These are phyloP conservation scores for Geotrichum aggregatum DNA, from an alignment of 1,139 yeast species.

Conservation along the genomic window DNA sequence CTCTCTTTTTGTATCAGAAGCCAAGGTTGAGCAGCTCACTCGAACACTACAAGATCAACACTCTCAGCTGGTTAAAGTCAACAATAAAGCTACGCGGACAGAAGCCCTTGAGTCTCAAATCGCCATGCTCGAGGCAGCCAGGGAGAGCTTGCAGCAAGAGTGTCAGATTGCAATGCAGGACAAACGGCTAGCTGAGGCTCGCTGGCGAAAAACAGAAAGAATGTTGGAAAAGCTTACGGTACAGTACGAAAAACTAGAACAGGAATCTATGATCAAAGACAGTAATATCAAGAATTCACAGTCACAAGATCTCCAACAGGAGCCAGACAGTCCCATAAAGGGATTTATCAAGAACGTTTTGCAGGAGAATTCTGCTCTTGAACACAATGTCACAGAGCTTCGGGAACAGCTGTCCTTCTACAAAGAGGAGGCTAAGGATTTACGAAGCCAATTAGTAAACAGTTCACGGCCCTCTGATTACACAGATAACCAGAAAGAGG, in stretches of 20 bases:
- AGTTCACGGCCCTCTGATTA: conserved; percentile 2
- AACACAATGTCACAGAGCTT: conserved; percentile 18
- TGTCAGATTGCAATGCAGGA: conserved; percentile 23
- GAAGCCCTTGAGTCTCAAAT: conserved; percentile 27
- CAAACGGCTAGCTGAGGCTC: conserved; percentile 25
- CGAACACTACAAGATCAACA: conserved; percentile 8
- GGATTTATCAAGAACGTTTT: conserved; percentile 18
- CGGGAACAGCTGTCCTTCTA: conserved; percentile 17
- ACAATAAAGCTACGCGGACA: conserved; percentile 24
- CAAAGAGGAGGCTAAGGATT: conserved; percentile 10
- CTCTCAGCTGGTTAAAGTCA: conserved; percentile 24
- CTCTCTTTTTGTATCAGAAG: conserved; percentile 21
- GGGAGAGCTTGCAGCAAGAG: conserved; percentile 27
- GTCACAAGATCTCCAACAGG: not conserved
- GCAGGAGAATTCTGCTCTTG: conserved; percentile 20
- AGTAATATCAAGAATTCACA: not conserved
- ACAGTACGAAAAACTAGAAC: conserved; percentile 28
- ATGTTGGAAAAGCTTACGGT: conserved; percentile 27
- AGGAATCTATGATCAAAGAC: conserved; percentile 14
- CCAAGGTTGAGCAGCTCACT: conserved; percentile 16
- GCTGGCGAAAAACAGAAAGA: conserved; percentile 29
- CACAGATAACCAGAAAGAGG: conserved; percentile 5
- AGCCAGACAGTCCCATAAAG: conserved; percentile 18
- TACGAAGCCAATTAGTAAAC: conserved; percentile 5
- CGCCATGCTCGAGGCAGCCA: conserved; percentile 25